Conservation (phyloP, 2,329 filamentous ascomycete genomes). For the Bipolaris cookei region DNA sequence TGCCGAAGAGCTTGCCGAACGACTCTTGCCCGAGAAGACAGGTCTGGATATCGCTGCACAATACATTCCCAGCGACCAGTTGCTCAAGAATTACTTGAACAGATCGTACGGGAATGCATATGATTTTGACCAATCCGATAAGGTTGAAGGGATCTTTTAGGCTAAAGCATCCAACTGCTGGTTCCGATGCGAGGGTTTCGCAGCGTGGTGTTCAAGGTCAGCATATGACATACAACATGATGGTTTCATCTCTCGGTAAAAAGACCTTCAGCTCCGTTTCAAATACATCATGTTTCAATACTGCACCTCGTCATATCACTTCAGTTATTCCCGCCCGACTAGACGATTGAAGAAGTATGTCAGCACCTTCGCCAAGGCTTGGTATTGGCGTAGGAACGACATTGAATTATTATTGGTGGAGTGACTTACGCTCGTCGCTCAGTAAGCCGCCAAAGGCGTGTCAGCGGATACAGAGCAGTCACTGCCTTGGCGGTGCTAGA, state of each 20-base stretch:
- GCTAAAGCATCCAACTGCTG: background rate
- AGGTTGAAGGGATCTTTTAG: slow-evolving; percentile 35
- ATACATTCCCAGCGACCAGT: slow-evolving; percentile 55
- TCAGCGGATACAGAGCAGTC: slow-evolving; percentile 18
- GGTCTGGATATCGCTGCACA: slow-evolving; percentile 59
- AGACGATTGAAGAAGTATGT: slow-evolving; percentile 5
- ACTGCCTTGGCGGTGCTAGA: slow-evolving; percentile 15
- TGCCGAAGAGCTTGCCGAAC: slow-evolving; percentile 56
- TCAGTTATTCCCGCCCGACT: background rate
- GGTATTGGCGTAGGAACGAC: background rate
- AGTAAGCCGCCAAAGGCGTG: slow-evolving; percentile 23
- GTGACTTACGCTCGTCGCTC: slow-evolving; percentile 18
- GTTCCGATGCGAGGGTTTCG: background rate
- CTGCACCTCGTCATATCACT: background rate
- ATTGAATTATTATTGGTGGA: slow-evolving; percentile 11
- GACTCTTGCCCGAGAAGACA: slow-evolving; percentile 52
- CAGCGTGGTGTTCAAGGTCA: background rate
- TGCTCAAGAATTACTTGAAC: slow-evolving; percentile 59
- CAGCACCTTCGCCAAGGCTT: slow-evolving; percentile 11
- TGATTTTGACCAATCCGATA: slow-evolving; percentile 61
- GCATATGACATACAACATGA: background rate
- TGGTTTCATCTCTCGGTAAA: background rate
- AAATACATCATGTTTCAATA: background rate
- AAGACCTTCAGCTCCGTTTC: background rate
- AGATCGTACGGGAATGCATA: slow-evolving; percentile 67